Evolutionary conservation across 225 moss, liverwort and hornwort genomes (phyloP).

Genomic region (Thuidium tamariscinum): DNA sequence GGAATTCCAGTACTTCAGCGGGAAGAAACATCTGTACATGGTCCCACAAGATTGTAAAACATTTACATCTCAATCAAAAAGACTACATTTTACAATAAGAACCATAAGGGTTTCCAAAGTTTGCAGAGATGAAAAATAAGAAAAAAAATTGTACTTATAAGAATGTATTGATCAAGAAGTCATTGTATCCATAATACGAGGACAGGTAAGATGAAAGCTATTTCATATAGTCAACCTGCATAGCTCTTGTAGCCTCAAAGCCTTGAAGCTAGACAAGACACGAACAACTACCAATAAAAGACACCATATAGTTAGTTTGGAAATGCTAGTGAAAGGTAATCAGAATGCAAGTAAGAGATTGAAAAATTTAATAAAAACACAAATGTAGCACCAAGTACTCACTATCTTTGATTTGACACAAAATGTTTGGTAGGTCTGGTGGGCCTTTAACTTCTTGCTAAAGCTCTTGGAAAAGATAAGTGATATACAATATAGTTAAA

Average conservation of each 20-base stretch:
- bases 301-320: background rate
- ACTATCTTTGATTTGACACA: no score
- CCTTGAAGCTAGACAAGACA: constrained; percentile 82
- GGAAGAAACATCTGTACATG: constrained; percentile 71
- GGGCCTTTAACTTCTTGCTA: no score
- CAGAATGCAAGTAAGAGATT: background rate
- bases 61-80: background rate
- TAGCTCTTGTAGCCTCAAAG: constrained; percentile 51
- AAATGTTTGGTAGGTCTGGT: no score
- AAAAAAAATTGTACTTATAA: constrained; percentile 42
- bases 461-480: no score
- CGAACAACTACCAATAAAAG: constrained; percentile 54
- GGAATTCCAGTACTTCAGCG: constrained; percentile 73
- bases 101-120: background rate
- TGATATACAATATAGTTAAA: no score
- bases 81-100: background rate
- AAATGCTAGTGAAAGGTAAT: background rate
- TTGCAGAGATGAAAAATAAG: background rate
- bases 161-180: constrained; percentile 56
- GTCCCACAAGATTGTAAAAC: background rate
- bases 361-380: no score
- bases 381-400: no score
- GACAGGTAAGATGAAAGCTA: no score
- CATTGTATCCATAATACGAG: constrained; percentile 74
- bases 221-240: constrained; percentile 49